phyloP scores from a whole-genome alignment of 1,284 basidiomycete genomes.

The Tilletia horrida region DNA sequence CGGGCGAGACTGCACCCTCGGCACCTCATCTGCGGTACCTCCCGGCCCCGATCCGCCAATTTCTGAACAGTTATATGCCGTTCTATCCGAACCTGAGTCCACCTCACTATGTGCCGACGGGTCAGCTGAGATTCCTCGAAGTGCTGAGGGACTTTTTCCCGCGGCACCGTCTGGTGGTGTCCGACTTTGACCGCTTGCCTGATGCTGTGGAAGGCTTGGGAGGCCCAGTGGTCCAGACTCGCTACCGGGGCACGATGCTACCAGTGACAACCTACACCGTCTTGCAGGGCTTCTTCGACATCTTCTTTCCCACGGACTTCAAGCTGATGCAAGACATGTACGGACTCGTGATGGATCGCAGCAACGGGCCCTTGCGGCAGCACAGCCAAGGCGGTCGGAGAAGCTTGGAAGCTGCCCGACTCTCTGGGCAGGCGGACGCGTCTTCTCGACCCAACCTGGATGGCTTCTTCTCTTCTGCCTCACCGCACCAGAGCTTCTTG shows the following conservation, averaged over 20 bases:
- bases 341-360: constrained; percentile 34
- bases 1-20: constrained; percentile 58
- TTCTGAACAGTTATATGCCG: constrained; percentile 35
- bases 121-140: constrained; percentile 78
- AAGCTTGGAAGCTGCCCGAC: background rate
- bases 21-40: constrained; percentile 64
- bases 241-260: constrained; percentile 71
- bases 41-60: constrained; percentile 56
- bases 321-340: constrained; percentile 61
- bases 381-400: background rate
- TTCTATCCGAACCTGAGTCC: constrained; percentile 85
- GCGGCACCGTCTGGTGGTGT: constrained; percentile 81
- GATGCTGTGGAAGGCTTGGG: constrained; percentile 78
- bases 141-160: constrained; percentile 82
- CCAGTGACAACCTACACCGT: constrained; percentile 88
- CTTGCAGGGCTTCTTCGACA: constrained; percentile 94
- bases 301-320: constrained; percentile 97
- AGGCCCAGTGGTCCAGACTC: constrained; percentile 94
- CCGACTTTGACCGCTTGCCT: constrained; percentile 85
- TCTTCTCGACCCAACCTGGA: constrained; percentile 7
- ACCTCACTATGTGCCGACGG: constrained; percentile 91
- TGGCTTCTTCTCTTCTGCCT: constrained; percentile 11
- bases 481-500: constrained; percentile 9
- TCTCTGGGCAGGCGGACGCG: background rate
- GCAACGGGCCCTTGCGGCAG: background rate